phyloP scores from a whole-genome alignment of 768 basidiomycete genomes.

The Lactifluus pinguis region DNA sequence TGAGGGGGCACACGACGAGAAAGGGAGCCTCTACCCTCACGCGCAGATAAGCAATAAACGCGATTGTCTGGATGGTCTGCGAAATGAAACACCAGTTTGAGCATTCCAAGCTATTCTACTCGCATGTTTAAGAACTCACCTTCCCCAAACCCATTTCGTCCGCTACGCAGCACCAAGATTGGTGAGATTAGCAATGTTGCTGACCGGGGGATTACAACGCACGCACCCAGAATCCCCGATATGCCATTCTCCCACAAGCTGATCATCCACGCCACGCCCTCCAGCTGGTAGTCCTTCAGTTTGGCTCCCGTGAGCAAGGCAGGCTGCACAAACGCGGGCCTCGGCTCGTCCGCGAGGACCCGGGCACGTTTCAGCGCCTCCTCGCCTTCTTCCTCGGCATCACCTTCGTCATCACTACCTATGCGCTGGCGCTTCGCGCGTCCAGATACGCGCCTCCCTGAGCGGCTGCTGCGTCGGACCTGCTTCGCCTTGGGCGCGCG shows the following conservation, averaged over 20 bases:
- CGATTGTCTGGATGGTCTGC: slow-evolving; percentile 90
- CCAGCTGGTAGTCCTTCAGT: slow-evolving; percentile 85
- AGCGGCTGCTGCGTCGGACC: neutral
- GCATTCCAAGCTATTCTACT: slow-evolving; percentile 8
- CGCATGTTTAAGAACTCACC: slow-evolving; percentile 29
- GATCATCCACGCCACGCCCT: slow-evolving; percentile 94
- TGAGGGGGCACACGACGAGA: slow-evolving; percentile 86
- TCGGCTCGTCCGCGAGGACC: neutral
- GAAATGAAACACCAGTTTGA: neutral
- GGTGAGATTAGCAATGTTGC: slow-evolving; percentile 11
- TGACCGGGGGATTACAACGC: neutral
- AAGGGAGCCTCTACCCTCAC: slow-evolving; percentile 67
- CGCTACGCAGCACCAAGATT: slow-evolving; percentile 33
- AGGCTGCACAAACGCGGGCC: slow-evolving; percentile 53
- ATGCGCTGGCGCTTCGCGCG: slow-evolving; percentile 12
- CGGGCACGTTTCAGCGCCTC: slow-evolving; percentile 22
- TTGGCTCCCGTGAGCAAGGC: slow-evolving; percentile 73
- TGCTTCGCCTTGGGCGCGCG: slow-evolving; percentile 13
- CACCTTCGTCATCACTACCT: slow-evolving; percentile 17
- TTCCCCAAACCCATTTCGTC: slow-evolving; percentile 96
- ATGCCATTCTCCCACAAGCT: slow-evolving; percentile 79
- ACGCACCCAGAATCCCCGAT: slow-evolving; percentile 64
- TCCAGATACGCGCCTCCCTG: neutral
- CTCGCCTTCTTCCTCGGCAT: slow-evolving; percentile 17
- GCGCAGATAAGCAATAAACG: slow-evolving; percentile 86